A percentile compares a stretch with the other conserved stretches of the same genome.
Evolutionary conservation across 2,329 filamentous ascomycete species (phyloP).

Genomic region (Colletotrichum liaoningense): DNA sequence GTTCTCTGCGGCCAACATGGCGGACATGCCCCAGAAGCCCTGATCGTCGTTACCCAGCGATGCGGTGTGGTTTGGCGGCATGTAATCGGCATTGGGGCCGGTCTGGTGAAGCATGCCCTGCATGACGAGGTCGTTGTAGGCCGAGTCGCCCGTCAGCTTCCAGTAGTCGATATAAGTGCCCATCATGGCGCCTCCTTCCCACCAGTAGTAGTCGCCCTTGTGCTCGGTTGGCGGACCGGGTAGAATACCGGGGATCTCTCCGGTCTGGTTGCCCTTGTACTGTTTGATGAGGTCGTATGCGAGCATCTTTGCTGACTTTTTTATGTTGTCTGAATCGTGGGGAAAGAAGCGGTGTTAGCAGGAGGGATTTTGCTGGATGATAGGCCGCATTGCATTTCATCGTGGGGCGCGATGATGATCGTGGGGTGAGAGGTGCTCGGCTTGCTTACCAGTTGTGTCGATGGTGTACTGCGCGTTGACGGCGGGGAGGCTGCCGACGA

Average conservation of each 20-base stretch:
- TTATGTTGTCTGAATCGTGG: conserved; percentile 55
- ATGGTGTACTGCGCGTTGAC: conserved; percentile 43
- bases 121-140: conserved; percentile 70
- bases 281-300: conserved; percentile 63
- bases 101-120: conserved; percentile 69
- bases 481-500: conserved; percentile 26
- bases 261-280: conserved; percentile 63
- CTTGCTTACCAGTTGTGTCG: conserved; percentile 43
- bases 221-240: conserved; percentile 62
- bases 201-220: conserved; percentile 76
- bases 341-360: neutral
- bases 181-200: conserved; percentile 78
- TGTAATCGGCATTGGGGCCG: conserved; percentile 67
- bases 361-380: neutral
- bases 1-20: conserved; percentile 74
- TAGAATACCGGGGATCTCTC: conserved; percentile 66
- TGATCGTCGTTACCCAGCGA: conserved; percentile 76
- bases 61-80: conserved; percentile 69
- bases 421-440: neutral
- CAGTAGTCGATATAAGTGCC: conserved; percentile 77
- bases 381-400: neutral
- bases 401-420: neutral
- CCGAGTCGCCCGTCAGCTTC: conserved; percentile 72
- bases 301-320: conserved; percentile 56
- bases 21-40: conserved; percentile 76